A percentile compares a stretch with the other conserved stretches of the same genome.
These are phyloP conservation scores for Penicillium steckii DNA, from an alignment of 495 filamentous ascomycete species.

Conservation along the genomic window DNA sequence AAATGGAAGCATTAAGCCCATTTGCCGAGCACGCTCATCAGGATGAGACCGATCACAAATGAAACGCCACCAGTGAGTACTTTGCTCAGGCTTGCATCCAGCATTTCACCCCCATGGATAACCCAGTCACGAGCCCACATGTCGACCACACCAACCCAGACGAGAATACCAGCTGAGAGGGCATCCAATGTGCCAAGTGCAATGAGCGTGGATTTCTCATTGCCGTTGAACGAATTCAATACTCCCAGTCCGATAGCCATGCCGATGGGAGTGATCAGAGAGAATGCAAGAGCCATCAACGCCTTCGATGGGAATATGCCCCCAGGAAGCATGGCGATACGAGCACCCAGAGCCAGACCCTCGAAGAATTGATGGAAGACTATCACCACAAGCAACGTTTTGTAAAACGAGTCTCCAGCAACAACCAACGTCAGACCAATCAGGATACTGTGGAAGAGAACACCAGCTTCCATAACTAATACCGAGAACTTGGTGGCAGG, in stretches of 20 bases:
- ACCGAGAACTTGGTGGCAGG: constrained; percentile 56
- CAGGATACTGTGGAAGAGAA: constrained; percentile 67
- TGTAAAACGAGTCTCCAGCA: constrained; percentile 51
- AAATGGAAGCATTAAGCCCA: constrained; percentile 32
- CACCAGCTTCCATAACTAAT: constrained; percentile 64
- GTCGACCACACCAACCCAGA: constrained; percentile 47
- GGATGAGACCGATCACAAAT: constrained; percentile 32
- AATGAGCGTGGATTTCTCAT: constrained; percentile 34
- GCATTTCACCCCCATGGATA: constrained; percentile 40
- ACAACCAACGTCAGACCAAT: constrained; percentile 39
- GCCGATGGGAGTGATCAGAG: constrained; percentile 43
- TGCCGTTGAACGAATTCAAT: constrained; percentile 40
- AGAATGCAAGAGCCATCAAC: constrained; percentile 35
- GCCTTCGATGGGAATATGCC: constrained; percentile 35
- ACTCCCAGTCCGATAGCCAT: constrained; percentile 48
- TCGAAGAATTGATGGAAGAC: constrained; percentile 69
- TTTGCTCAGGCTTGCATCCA: constrained; percentile 29
- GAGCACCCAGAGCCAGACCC: constrained; percentile 69
- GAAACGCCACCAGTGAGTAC: constrained; percentile 35
- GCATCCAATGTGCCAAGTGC: constrained; percentile 44
- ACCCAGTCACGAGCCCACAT: constrained; percentile 48
- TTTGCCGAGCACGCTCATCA: constrained; percentile 46
- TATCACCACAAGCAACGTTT: constrained; percentile 71
- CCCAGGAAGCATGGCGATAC: constrained; percentile 69
- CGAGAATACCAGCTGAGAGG: constrained; percentile 44